Conservation (phyloP, 129 eudicot genomes). For the Deinandra increscens region DNA sequence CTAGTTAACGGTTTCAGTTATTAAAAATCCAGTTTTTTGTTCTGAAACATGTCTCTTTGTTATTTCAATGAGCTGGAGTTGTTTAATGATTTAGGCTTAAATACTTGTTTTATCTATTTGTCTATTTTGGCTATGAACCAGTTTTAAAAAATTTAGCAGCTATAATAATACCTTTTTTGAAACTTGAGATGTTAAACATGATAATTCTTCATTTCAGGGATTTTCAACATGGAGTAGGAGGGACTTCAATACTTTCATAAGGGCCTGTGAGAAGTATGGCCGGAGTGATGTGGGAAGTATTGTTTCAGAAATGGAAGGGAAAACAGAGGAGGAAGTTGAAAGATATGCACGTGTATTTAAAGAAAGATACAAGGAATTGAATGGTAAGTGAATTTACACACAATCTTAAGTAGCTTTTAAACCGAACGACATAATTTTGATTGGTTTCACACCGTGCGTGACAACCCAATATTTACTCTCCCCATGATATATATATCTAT, state of each 20-base stretch:
- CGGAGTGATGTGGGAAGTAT: conserved; percentile 72
- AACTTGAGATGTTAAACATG: neutral
- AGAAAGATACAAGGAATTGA: conserved; percentile 89
- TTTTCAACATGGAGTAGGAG: conserved; percentile 91
- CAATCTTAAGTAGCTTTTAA: too few relatives aligned
- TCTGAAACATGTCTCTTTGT: neutral
- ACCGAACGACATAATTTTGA: too few relatives aligned
- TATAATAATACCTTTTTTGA: neutral
- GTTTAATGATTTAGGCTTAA: neutral
- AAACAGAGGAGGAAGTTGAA: conserved; percentile 86
- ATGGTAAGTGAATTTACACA: conserved; percentile 43
- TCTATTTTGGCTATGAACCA: neutral
- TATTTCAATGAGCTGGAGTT: neutral
- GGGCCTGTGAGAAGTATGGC: conserved; percentile 99
- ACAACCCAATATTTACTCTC: too few relatives aligned
- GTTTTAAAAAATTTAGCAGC: too few relatives aligned
- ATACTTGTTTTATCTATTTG: too few relatives aligned
- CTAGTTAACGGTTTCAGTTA: neutral
- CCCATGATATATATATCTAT: too few relatives aligned
- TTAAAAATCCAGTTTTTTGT: neutral
- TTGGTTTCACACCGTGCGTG: too few relatives aligned
- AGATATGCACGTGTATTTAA: conserved; percentile 93
- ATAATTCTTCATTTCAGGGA: conserved; percentile 46
- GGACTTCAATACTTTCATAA: conserved; percentile 81
- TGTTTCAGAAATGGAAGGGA: conserved; percentile 96